Evolutionary conservation across 192 early-diverging fungal genomes (phyloP).

Genomic region (Entomortierella beljakovae): DNA sequence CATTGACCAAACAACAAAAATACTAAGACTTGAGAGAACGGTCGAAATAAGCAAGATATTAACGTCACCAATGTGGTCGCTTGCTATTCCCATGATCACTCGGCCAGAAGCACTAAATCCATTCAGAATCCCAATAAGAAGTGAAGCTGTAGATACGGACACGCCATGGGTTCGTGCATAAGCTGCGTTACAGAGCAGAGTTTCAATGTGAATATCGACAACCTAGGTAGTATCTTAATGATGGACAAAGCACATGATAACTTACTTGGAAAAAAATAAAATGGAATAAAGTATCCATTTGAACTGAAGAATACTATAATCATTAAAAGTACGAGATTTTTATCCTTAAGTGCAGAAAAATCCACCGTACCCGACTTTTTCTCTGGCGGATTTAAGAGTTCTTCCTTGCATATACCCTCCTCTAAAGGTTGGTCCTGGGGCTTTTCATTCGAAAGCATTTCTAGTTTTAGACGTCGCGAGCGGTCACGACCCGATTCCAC

Average conservation of each 20-base stretch:
- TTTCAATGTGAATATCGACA: too few species aligned
- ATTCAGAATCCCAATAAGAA: slow-evolving; percentile 66
- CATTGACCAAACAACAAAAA: slow-evolving; percentile 67
- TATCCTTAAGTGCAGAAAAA: slow-evolving; percentile 56
- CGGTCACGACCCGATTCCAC: slow-evolving; percentile 30
- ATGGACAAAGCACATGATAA: too few species aligned
- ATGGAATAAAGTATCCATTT: slow-evolving; percentile 69
- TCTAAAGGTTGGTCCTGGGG: neutral
- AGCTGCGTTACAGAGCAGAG: slow-evolving; percentile 13
- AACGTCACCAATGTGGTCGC: slow-evolving; percentile 66
- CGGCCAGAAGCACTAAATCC: slow-evolving; percentile 67
- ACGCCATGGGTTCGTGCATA: slow-evolving; percentile 28
- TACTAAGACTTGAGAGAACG: slow-evolving; percentile 52
- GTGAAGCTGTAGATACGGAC: slow-evolving; percentile 35
- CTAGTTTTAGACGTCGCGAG: slow-evolving; percentile 23
- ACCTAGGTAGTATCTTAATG: too few species aligned
- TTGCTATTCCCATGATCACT: slow-evolving; percentile 63
- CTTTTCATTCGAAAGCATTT: slow-evolving; percentile 1
- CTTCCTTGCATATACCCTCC: too few species aligned
- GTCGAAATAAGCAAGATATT: slow-evolving; percentile 67
- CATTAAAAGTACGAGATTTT: slow-evolving; percentile 57
- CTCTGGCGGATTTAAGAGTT: neutral
- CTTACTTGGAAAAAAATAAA: slow-evolving; percentile 62
- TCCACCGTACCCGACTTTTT: slow-evolving; percentile 54
- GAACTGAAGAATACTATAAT: slow-evolving; percentile 55